Evolutionary conservation across 441 rosid species (phyloP).

Genomic region (Brassica balearica): DNA sequence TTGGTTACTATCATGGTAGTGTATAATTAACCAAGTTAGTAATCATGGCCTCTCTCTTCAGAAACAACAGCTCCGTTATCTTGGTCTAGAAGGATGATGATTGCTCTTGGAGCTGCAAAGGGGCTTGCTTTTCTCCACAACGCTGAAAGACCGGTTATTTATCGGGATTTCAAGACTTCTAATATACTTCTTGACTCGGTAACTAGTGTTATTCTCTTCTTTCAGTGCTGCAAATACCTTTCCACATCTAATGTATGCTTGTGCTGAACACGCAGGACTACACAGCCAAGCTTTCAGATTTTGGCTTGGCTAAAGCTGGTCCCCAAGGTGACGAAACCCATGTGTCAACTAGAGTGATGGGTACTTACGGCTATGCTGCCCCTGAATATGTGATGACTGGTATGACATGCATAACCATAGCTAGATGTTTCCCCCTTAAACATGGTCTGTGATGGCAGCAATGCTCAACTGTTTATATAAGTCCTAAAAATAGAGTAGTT

Average conservation of each 20-base stretch:
- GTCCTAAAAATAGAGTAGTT: slow-evolving; percentile 13
- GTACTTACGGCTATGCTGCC: slow-evolving; percentile 99
- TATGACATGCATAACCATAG: slow-evolving; percentile 44
- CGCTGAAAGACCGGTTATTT: slow-evolving; percentile 95
- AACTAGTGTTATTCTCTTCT: slow-evolving; percentile 36
- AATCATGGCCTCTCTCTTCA: slow-evolving; percentile 45
- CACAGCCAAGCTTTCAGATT: slow-evolving; percentile 97
- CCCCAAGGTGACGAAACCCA: slow-evolving; percentile 98
- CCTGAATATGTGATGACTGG: slow-evolving; percentile 99
- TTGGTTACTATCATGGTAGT: background rate
- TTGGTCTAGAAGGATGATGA: slow-evolving; percentile 97
- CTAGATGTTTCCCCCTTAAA: background rate
- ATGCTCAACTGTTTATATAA: slow-evolving; percentile 1
- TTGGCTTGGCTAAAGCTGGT: slow-evolving; percentile 99
- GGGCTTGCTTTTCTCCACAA: slow-evolving; percentile 98
- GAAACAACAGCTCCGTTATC: slow-evolving; percentile 79
- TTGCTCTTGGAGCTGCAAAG: slow-evolving; percentile 98
- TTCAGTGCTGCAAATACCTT: background rate
- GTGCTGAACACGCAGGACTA: slow-evolving; percentile 64
- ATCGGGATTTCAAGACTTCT: slow-evolving; percentile 97
- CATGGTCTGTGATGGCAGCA: background rate
- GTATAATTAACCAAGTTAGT: slow-evolving; percentile 8
- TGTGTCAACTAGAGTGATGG: slow-evolving; percentile 98
- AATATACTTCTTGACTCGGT: slow-evolving; percentile 96
- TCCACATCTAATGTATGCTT: slow-evolving; percentile 22